phyloP scores from a whole-genome alignment of 2,329 filamentous ascomycete species.

The Neofusicoccum umdonicola region DNA sequence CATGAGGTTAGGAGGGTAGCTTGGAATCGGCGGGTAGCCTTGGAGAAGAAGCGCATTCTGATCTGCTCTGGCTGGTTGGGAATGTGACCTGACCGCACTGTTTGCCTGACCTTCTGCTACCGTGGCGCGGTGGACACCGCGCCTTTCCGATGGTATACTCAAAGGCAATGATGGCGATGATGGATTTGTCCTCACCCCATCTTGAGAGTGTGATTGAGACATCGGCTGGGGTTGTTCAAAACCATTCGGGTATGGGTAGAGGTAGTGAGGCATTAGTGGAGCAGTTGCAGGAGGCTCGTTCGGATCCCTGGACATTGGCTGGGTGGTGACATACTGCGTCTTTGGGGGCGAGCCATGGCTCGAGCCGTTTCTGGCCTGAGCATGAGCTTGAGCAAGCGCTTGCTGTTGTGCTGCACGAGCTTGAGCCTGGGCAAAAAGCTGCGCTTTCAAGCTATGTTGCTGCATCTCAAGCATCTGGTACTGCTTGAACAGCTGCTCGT shows the following conservation, averaged over 20 bases:
- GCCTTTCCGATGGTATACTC: constrained; percentile 43
- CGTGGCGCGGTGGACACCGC: constrained; percentile 43
- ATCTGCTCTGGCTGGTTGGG: constrained; percentile 47
- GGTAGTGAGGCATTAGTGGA: constrained; percentile 35
- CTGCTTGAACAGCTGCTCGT: constrained; percentile 50
- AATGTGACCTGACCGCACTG: constrained; percentile 47
- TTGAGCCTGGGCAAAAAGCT: constrained; percentile 35
- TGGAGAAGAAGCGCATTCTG: constrained; percentile 40
- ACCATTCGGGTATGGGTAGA: constrained; percentile 47
- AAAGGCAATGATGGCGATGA: constrained; percentile 48
- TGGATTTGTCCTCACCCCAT: constrained; percentile 48
- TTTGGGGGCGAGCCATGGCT: constrained; percentile 14
- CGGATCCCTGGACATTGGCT: not conserved
- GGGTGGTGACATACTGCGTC: constrained; percentile 13
- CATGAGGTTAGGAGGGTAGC: constrained; percentile 29
- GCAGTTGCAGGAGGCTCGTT: constrained; percentile 26
- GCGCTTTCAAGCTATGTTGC: constrained; percentile 35
- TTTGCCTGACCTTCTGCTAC: constrained; percentile 41
- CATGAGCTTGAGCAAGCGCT: constrained; percentile 30
- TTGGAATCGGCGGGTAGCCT: constrained; percentile 39
- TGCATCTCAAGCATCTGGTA: constrained; percentile 48
- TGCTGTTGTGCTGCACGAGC: constrained; percentile 28
- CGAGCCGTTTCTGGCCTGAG: constrained; percentile 17
- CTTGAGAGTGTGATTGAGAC: constrained; percentile 38
- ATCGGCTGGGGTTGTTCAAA: constrained; percentile 40